Conservation (phyloP, 768 basidiomycete genomes). For the Gloeopeniophorella convolvens region DNA sequence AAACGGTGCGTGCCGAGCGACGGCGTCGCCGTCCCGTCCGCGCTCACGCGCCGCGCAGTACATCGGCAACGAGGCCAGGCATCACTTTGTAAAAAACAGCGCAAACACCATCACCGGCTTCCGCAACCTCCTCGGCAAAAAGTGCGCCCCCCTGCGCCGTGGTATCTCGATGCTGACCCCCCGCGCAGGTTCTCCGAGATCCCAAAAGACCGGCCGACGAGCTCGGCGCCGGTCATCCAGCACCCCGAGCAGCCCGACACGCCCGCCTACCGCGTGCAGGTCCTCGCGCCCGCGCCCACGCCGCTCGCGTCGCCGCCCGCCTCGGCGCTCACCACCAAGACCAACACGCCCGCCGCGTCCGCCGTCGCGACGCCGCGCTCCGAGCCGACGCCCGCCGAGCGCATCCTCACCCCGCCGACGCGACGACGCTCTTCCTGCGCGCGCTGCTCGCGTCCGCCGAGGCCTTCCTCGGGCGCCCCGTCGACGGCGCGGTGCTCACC, state of each 20-base stretch:
- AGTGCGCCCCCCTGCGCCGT: constrained; percentile 39
- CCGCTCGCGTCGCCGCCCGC: constrained; percentile 47
- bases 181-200: constrained; percentile 68
- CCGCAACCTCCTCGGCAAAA: constrained; percentile 89
- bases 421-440: constrained; percentile 75
- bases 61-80: constrained; percentile 91
- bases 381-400: constrained; percentile 58
- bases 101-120: constrained; percentile 94
- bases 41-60: constrained; percentile 47
- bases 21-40: not conserved
- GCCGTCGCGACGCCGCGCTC: constrained; percentile 65
- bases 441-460: constrained; percentile 82
- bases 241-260: constrained; percentile 64
- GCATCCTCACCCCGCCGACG: constrained; percentile 81
- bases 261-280: constrained; percentile 78
- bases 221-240: constrained; percentile 69
- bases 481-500: constrained; percentile 78
- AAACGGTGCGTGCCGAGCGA: constrained; percentile 57
- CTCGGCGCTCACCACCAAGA: constrained; percentile 37
- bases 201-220: constrained; percentile 41
- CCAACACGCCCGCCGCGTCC: constrained; percentile 60
- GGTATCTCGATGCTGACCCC: not conserved
- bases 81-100: constrained; percentile 91
- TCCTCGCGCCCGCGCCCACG: constrained; percentile 71
- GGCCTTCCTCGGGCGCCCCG: constrained; percentile 80